A percentile compares a stretch with the other conserved stretches of the same genome.
phyloP scores from a whole-genome alignment of 441 rosid genomes.

The Jatropha podagrica region DNA sequence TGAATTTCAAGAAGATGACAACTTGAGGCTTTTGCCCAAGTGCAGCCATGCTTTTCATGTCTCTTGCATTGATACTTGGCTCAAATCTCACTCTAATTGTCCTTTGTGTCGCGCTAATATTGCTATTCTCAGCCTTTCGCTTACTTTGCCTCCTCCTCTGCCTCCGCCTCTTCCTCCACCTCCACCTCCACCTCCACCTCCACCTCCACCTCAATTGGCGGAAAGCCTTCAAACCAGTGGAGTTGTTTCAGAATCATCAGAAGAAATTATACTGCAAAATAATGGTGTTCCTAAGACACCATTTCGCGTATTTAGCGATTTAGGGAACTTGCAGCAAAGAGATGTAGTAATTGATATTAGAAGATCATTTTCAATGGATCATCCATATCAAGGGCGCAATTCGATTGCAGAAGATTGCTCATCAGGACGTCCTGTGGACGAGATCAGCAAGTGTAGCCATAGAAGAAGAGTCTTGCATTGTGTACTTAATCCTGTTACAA shows the following conservation, averaged over 20 bases:
- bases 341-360: conserved; percentile 39
- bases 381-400: conserved; percentile 38
- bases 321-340: conserved; percentile 39
- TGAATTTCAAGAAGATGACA: conserved; percentile 74
- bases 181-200: conserved; percentile 25
- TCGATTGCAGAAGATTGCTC: conserved; percentile 18
- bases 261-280: conserved; percentile 9
- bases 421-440: conserved; percentile 32
- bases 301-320: conserved; percentile 35
- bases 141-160: conserved; percentile 17
- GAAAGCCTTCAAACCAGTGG: not conserved
- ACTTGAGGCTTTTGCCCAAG: conserved; percentile 77
- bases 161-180: not conserved
- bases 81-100: conserved; percentile 77
- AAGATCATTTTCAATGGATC: conserved; percentile 65
- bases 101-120: conserved; percentile 84
- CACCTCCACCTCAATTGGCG: too few species aligned
- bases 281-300: conserved; percentile 31
- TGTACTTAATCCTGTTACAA: conserved; percentile 25
- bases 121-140: conserved; percentile 25
- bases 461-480: conserved; percentile 23
- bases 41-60: conserved; percentile 86
- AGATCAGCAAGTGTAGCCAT: conserved; percentile 21
- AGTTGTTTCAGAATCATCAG: conserved; percentile 12
- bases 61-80: conserved; percentile 88